Evolutionary conservation across 371 early-diverging fungal genomes (phyloP), one percentile per base, ranked within the genome.

Genomic region (Nematocida ironsii): DNA sequence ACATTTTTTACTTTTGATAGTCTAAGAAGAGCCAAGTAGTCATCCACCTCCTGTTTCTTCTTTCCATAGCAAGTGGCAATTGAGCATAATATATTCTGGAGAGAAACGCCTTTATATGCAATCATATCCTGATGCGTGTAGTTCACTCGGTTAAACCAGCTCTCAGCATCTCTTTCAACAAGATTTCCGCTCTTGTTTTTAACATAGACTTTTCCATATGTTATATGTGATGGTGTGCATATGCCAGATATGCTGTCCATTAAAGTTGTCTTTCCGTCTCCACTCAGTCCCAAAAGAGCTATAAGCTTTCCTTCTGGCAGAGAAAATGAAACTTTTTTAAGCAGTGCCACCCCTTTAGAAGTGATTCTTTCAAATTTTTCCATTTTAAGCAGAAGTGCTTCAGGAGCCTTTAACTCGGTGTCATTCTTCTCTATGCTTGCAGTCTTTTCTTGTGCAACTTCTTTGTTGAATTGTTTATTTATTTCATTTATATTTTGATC

Each of bases 211-310:
- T 82, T 83, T 89, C 89, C 61, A 91, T 87, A 42, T 88, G 90
- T 62, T 90, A 90, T 82, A 88, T 90, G 72, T 67, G 72, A 47
- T 89, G 89, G 6, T 73, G 84, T 2, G 87, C 89, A 20, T 91
- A 91, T 1, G 89, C 90, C 84, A 86, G 57, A 66, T 2, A 88
- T 68, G 5, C 75, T 76, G 6, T 84, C 84, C 61, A 89, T 75
- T 5, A 86, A 69, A 5, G 87, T 88, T 27, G 88, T 82, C 69
- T 89, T 89, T 16, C 89, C 88, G 52, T 92, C 91, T 74, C 89
- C 89, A 44, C 91, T 90, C 2, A 91, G 89, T 20, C 89, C 93
- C 90, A 93, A 89, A 61, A 93, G 90, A 23, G 69, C 69, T 27
- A 25, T 68, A 6, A 44, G 7, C 42, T 64, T 64, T 5, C 64